A percentile compares a stretch with the other conserved stretches of the same genome.
Evolutionary conservation across 1,284 basidiomycete genomes (phyloP).

Genomic region (Apiotrichum porosum): DNA sequence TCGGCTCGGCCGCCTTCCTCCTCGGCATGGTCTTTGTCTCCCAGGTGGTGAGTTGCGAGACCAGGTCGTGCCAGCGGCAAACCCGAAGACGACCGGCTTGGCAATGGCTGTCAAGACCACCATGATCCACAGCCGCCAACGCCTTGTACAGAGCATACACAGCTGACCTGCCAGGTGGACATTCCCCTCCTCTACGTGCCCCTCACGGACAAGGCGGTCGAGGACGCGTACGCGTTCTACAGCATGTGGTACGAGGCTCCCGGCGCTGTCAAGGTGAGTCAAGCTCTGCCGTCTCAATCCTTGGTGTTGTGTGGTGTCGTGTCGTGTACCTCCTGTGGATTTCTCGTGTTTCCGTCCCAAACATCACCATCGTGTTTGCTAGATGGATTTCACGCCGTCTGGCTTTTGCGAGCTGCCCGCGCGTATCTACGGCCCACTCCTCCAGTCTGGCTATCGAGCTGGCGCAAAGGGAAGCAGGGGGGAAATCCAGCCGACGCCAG

Average conservation of each 20-base stretch:
- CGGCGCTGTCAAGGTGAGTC: constrained; percentile 72
- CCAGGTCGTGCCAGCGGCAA: too few relatives aligned
- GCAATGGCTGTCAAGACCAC: neutral
- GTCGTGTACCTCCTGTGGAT: too few relatives aligned
- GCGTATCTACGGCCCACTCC: too few relatives aligned
- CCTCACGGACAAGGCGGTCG: constrained; percentile 57
- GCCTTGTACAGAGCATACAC: neutral
- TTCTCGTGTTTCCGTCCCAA: too few relatives aligned
- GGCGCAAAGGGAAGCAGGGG: too few relatives aligned
- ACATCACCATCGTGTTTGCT: too few relatives aligned
- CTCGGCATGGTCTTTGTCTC: constrained; percentile 83
- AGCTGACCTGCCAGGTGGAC: constrained; percentile 59
- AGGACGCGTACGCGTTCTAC: constrained; percentile 80
- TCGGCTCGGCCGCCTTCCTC: constrained; percentile 77
- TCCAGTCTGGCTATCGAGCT: too few relatives aligned
- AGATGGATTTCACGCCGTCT: too few relatives aligned
- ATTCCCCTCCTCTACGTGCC: constrained; percentile 69
- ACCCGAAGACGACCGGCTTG: too few relatives aligned
- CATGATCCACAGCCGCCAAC: neutral
- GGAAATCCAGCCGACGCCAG: too few relatives aligned
- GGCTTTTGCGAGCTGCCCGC: too few relatives aligned
- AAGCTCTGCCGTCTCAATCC: neutral
- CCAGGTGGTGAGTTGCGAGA: constrained; percentile 47
- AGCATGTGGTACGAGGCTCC: constrained; percentile 84
- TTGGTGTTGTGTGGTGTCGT: too few relatives aligned